Conservation (phyloP, 768 basidiomycete genomes). For the Boletus rubroflammeus region DNA sequence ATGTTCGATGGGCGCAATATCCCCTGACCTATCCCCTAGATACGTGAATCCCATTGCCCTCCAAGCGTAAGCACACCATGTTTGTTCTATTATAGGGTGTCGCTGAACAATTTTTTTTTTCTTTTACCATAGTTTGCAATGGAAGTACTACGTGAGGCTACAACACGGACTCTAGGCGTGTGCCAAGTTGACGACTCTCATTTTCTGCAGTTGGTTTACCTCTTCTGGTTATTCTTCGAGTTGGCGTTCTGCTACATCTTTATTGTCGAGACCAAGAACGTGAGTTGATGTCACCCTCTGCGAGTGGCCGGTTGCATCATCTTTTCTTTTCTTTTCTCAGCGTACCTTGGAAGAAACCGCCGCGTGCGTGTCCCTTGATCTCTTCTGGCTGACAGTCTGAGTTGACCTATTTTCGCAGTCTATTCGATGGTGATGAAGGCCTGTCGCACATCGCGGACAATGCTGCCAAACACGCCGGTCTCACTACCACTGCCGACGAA, state of each 20-base stretch:
- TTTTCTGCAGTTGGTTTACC: conserved; percentile 26
- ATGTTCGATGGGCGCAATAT: conserved; percentile 20
- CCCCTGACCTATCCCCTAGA: conserved; percentile 14
- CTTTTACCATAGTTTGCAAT: conserved; percentile 28
- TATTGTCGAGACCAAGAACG: conserved; percentile 39
- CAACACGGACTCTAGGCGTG: background rate
- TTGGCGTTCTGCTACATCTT: conserved; percentile 36
- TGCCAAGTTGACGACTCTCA: background rate
- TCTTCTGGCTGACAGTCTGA: background rate
- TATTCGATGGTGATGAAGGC: conserved; percentile 12
- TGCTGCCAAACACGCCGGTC: background rate
- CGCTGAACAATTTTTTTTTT: background rate
- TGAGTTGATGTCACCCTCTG: conserved; percentile 3
- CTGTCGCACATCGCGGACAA: background rate
- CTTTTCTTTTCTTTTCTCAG: background rate
- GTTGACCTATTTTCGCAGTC: background rate
- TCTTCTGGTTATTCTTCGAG: conserved; percentile 41
- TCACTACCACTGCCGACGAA: background rate
- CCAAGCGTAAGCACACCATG: conserved; percentile 11
- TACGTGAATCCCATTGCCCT: conserved; percentile 39
- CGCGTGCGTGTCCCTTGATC: conserved; percentile 5
- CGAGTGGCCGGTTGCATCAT: background rate
- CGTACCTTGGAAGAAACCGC: conserved; percentile 20
- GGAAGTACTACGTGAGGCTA: conserved; percentile 44
- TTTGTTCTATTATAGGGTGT: background rate